Evolutionary conservation across 1,139 yeast genomes (phyloP).

Genomic region (Saccharomycopsis hybrid): DNA sequence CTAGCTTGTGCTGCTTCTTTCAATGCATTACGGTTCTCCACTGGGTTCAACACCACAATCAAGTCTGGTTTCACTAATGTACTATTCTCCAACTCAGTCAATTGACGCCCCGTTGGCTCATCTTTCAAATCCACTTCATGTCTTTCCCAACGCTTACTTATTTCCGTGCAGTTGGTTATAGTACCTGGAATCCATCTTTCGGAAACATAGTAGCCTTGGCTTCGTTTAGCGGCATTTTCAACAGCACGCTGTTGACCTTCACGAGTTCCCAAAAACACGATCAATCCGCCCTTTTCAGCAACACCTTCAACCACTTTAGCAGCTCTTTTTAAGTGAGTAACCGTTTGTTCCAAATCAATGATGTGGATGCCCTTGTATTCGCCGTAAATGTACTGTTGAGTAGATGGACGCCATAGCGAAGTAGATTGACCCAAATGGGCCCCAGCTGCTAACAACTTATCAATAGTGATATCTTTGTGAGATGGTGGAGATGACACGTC

Average conservation of each 20-base stretch:
- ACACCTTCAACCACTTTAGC: conserved; percentile 74
- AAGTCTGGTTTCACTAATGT: conserved; percentile 76
- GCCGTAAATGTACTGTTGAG: conserved; percentile 85
- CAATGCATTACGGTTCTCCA: conserved; percentile 76
- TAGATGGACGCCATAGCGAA: conserved; percentile 72
- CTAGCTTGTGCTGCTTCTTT: conserved; percentile 76
- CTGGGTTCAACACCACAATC: conserved; percentile 80
- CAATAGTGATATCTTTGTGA: conserved; percentile 52
- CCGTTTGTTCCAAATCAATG: conserved; percentile 81
- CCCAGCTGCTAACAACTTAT: conserved; percentile 81
- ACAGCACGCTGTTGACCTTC: conserved; percentile 71
- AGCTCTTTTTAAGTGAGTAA: conserved; percentile 70
- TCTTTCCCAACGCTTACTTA: conserved; percentile 51
- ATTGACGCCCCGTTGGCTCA: conserved; percentile 49
- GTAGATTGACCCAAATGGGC: conserved; percentile 91
- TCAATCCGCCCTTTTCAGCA: conserved; percentile 76
- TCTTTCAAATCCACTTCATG: conserved; percentile 67
- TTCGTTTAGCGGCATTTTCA: conserved; percentile 72
- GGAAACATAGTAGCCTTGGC: conserved; percentile 74
- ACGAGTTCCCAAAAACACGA: conserved; percentile 79
- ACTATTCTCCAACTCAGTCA: conserved; percentile 39
- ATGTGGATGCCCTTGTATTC: conserved; percentile 83
- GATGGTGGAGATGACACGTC: conserved; percentile 58
- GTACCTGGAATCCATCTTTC: conserved; percentile 95
- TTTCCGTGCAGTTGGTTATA: conserved; percentile 75